Conservation (phyloP, 345 rosid genomes). For the Ceriops zippeliana region DNA sequence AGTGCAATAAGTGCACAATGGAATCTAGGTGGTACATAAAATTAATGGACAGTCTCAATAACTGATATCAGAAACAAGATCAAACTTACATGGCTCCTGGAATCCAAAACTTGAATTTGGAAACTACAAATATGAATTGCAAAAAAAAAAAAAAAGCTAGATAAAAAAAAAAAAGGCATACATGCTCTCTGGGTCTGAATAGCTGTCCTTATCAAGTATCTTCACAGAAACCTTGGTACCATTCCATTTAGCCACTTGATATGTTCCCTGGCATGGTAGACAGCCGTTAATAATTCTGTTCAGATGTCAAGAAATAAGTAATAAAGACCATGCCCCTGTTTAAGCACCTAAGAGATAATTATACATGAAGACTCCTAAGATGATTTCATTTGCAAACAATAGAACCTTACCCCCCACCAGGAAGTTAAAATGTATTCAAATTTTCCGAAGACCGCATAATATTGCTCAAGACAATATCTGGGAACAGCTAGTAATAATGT, state of each 20-base stretch:
- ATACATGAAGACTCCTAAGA: not conserved
- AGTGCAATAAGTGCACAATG: not conserved
- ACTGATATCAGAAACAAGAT: not conserved
- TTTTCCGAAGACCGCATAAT: too few species aligned
- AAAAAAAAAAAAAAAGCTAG: not conserved
- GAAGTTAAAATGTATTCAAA: too few species aligned
- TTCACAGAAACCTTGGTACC: conserved; percentile 91
- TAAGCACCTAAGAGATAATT: not conserved
- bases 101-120: conserved; percentile 1
- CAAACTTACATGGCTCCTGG: not conserved
- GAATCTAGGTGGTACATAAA: too few species aligned
- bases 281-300: not conserved
- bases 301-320: not conserved
- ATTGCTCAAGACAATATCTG: too few species aligned
- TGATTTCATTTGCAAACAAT: too few species aligned
- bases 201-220: conserved; percentile 77
- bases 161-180: conserved; percentile 23
- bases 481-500: too few species aligned
- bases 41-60: too few species aligned
- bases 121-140: not conserved
- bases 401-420: too few species aligned
- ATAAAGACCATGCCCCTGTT: not conserved
- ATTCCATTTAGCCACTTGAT: conserved; percentile 99
- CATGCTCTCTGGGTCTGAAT: conserved; percentile 64
- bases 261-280: conserved; percentile 56